phyloP scores from a whole-genome alignment of 345 rosid species.

The Corchorus capsularis region DNA sequence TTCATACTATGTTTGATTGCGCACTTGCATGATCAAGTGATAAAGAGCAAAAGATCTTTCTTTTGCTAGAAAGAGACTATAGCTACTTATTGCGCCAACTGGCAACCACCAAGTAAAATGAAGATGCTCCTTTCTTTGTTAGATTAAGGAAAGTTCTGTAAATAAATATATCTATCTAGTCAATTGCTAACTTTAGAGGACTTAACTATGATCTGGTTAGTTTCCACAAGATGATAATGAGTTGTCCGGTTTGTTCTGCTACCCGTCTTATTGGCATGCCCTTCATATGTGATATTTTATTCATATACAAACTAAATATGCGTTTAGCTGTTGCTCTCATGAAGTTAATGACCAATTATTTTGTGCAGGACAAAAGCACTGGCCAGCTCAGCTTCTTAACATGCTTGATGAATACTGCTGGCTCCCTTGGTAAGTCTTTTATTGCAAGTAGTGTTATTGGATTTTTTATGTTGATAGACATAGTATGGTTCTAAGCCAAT shows the following conservation, averaged over 20 bases:
- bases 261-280: not conserved
- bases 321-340: slow-evolving; percentile 10
- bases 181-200: not conserved
- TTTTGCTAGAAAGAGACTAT: not conserved
- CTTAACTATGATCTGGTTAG: not conserved
- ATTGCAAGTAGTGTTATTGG: not conserved
- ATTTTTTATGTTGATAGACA: not conserved
- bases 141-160: not conserved
- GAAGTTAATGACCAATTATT: slow-evolving; percentile 13
- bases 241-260: not conserved
- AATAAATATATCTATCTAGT: not conserved
- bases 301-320: not conserved
- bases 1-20: not conserved
- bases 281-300: not conserved
- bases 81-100: not conserved
- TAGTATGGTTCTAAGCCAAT: not conserved
- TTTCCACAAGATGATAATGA: not conserved
- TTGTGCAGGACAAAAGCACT: slow-evolving; percentile 77
- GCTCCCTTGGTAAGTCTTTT: slow-evolving; percentile 66
- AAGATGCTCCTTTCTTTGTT: not conserved
- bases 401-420: slow-evolving; percentile 71
- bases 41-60: not conserved
- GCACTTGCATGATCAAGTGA: not conserved
- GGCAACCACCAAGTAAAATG: not conserved
- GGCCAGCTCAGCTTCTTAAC: slow-evolving; percentile 97